Conservation (phyloP, 352 stramenopile genomes). For the Pythium oligandrum region DNA sequence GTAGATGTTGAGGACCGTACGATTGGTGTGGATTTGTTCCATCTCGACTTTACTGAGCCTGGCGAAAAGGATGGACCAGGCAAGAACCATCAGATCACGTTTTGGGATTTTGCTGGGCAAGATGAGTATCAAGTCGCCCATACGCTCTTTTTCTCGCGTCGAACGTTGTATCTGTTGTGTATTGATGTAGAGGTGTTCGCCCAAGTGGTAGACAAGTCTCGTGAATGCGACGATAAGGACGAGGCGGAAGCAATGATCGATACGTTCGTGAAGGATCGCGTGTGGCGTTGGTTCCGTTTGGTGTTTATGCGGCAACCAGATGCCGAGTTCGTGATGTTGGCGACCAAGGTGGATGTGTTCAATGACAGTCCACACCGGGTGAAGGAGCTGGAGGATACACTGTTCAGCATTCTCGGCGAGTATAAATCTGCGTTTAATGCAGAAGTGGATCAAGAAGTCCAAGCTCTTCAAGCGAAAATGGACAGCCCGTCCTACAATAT, state of each 20-base stretch:
- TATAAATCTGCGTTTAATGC: no score
- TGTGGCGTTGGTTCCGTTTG: conserved; percentile 6
- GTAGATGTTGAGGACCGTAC: conserved; percentile 19
- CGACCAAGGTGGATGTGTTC: conserved; percentile 6
- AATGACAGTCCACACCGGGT: no score
- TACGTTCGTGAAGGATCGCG: conserved; percentile 4
- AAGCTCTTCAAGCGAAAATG: no score
- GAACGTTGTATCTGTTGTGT: conserved; percentile 10
- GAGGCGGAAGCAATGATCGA: not conserved
- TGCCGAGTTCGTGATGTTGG: conserved; percentile 12
- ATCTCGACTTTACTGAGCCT: conserved; percentile 8
- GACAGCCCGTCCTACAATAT: no score
- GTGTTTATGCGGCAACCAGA: conserved; percentile 9
- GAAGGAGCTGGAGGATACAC: no score
- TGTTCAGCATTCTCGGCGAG: no score
- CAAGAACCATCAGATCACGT: conserved; percentile 4
- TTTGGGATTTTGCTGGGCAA: conserved; percentile 18
- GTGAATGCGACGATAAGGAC: not conserved
- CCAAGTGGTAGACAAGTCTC: not conserved
- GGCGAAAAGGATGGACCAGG: not conserved
- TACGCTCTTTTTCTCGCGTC: conserved; percentile 10
- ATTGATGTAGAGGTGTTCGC: conserved; percentile 9
- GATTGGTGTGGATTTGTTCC: conserved; percentile 27
- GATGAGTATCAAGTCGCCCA: conserved; percentile 10
- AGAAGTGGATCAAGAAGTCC: no score